phyloP scores from a whole-genome alignment of 768 basidiomycete genomes.

The Hericium erinaceus region DNA sequence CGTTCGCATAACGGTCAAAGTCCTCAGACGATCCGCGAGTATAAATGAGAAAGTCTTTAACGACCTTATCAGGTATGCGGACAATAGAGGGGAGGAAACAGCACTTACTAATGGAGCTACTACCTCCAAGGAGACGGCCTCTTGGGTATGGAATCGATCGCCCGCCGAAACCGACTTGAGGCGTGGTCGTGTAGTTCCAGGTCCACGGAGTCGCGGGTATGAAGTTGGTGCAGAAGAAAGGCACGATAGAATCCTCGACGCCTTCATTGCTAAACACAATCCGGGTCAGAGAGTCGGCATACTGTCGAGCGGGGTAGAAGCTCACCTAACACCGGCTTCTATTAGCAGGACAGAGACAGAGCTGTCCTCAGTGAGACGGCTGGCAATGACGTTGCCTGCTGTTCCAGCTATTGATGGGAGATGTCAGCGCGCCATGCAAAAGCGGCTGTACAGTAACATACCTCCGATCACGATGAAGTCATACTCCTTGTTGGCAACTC shows the following conservation, averaged over 20 bases:
- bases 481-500: not conserved
- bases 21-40: conserved; percentile 12
- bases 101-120: conserved; percentile 11
- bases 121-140: conserved; percentile 11
- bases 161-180: conserved; percentile 7
- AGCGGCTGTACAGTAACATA: not conserved
- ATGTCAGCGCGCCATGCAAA: too few relatives aligned
- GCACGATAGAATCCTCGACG: not conserved
- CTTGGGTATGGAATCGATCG: conserved; percentile 11
- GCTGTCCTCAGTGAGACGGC: conserved; percentile 9
- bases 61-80: too few relatives aligned
- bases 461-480: conserved; percentile 2
- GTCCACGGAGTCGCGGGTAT: not conserved
- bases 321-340: conserved; percentile 9
- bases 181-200: conserved; percentile 16
- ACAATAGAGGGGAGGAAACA: too few relatives aligned
- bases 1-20: conserved; percentile 11
- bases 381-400: conserved; percentile 13
- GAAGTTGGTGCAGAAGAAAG: not conserved
- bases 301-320: conserved; percentile 12
- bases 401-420: conserved; percentile 2
- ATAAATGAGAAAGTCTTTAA: conserved; percentile 7
- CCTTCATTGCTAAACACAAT: not conserved
- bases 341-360: conserved; percentile 7
- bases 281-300: too few relatives aligned